Evolutionary conservation across 768 basidiomycete genomes (phyloP).

Genomic region (Lactifluus piperatus): DNA sequence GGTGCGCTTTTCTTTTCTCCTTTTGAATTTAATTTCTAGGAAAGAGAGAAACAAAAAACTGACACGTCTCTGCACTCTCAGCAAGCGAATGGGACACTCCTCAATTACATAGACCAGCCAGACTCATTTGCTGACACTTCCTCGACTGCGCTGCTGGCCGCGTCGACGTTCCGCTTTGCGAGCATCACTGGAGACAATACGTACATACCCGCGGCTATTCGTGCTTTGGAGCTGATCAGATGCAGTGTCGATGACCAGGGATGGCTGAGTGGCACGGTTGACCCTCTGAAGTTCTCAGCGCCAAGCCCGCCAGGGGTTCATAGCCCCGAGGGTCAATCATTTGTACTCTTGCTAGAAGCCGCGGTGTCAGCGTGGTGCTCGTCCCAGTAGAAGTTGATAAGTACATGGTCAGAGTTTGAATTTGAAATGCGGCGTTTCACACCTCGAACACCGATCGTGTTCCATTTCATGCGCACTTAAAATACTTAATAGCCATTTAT

Average conservation of each 20-base stretch:
- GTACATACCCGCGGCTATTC: slow-evolving; percentile 34
- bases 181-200: slow-evolving; percentile 31
- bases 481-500: too few species aligned
- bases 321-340: slow-evolving; percentile 21
- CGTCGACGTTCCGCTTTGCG: slow-evolving; percentile 48
- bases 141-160: slow-evolving; percentile 48
- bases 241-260: slow-evolving; percentile 30
- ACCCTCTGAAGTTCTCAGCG: slow-evolving; percentile 8
- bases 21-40: too few species aligned
- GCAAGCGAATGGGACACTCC: slow-evolving; percentile 39
- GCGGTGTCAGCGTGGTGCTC: slow-evolving; percentile 10
- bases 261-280: slow-evolving; percentile 15
- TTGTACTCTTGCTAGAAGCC: slow-evolving; percentile 17
- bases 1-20: slow-evolving; percentile 25
- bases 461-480: too few species aligned
- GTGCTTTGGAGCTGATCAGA: slow-evolving; percentile 32
- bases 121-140: slow-evolving; percentile 45
- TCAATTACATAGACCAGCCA: slow-evolving; percentile 43
- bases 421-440: too few species aligned
- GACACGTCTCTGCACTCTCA: slow-evolving; percentile 15
- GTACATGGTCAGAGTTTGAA: too few species aligned
- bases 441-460: too few species aligned
- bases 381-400: background rate
- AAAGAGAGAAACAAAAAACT: background rate
- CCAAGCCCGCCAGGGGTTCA: slow-evolving; percentile 8